Percentiles rank a stretch among this genome's conserved stretches.
phyloP scores from a whole-genome alignment of 192 early-diverging fungal species.

The Lobosporangium transversale region DNA sequence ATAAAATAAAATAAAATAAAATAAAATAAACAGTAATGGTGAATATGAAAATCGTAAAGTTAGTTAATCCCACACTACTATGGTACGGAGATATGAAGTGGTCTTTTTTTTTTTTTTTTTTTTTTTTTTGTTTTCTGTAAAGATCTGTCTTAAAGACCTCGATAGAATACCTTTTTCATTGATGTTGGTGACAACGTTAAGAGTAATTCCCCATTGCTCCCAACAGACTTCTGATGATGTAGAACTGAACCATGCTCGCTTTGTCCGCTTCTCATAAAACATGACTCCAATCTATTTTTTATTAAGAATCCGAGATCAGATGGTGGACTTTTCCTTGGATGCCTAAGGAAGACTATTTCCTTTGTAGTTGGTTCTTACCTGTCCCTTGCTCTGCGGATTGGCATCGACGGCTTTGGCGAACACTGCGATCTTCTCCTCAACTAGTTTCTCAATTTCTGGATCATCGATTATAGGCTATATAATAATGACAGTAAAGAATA shows the following conservation, averaged over 20 bases:
- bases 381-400: slow-evolving; percentile 55
- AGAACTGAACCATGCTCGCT: slow-evolving; percentile 67
- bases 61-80: too few relatives aligned
- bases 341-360: slow-evolving; percentile 1
- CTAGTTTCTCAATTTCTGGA: slow-evolving; percentile 58
- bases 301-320: too few relatives aligned
- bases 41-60: too few relatives aligned
- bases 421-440: slow-evolving; percentile 60
- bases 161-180: slow-evolving; percentile 59
- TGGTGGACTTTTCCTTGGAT: slow-evolving; percentile 1
- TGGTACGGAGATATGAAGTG: too few relatives aligned
- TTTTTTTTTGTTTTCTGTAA: not conserved
- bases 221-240: slow-evolving; percentile 68
- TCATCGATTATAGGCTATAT: slow-evolving; percentile 65
- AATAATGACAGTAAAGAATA: not conserved
- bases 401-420: slow-evolving; percentile 55
- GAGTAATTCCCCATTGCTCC: slow-evolving; percentile 70
- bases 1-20: not conserved
- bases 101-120: too few relatives aligned
- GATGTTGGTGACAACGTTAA: slow-evolving; percentile 56
- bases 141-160: not conserved
- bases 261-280: slow-evolving; percentile 69
- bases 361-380: too few relatives aligned
- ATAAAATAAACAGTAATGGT: not conserved
- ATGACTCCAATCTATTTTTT: slow-evolving; percentile 62